Conservation (phyloP, 495 filamentous ascomycete species). For the Tuber calosporum region DNA sequence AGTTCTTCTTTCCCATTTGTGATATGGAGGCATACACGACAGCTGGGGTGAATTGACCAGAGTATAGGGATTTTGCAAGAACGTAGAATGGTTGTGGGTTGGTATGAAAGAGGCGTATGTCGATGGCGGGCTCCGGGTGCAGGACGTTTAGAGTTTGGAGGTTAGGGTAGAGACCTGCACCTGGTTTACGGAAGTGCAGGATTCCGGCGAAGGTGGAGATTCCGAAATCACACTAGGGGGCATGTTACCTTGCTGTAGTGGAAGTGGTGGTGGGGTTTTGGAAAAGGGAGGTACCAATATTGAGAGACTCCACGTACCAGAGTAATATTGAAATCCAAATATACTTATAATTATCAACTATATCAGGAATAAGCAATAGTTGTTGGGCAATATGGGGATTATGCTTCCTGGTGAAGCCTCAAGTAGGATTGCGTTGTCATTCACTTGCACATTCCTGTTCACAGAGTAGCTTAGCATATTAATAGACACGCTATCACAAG, state of each 20-base stretch:
- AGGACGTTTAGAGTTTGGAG: constrained; percentile 74
- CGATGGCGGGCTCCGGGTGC: constrained; percentile 70
- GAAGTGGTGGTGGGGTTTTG: no score
- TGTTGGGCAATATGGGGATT: neutral
- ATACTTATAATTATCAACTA: neutral
- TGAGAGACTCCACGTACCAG: neutral
- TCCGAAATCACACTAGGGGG: no score
- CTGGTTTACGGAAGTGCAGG: constrained; percentile 69
- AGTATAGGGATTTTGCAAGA: constrained; percentile 82
- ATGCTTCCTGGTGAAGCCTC: neutral
- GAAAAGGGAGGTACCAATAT: no score
- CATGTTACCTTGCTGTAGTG: no score
- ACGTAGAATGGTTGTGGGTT: constrained; percentile 93
- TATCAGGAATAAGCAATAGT: neutral
- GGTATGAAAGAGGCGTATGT: constrained; percentile 74
- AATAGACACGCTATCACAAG: no score
- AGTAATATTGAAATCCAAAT: neutral
- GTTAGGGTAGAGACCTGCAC: constrained; percentile 74
- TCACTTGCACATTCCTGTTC: neutral
- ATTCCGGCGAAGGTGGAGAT: no score
- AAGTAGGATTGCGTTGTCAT: neutral
- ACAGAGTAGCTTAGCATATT: neutral
- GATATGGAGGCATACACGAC: constrained; percentile 73
- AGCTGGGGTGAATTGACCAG: constrained; percentile 81
- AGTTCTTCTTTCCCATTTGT: constrained; percentile 63